Percentiles rank a stretch among this genome's conserved stretches.
phyloP scores from a whole-genome alignment of 495 filamentous ascomycete species.

The Penicillium paradoxum region DNA sequence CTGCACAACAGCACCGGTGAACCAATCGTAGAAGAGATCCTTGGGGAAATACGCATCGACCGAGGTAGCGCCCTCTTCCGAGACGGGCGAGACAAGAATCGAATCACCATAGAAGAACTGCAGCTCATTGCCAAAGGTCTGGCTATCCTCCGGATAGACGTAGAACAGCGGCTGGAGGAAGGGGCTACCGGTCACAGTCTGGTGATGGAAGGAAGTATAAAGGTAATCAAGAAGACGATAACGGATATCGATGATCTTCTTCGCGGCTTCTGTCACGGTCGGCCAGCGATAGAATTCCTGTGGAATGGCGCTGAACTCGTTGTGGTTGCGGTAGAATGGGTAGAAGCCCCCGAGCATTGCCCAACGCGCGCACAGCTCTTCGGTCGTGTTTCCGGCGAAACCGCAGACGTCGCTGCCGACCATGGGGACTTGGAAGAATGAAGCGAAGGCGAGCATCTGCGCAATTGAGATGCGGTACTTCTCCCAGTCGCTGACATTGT shows the following conservation, averaged over 20 bases:
- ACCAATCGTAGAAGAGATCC: slow-evolving; percentile 73
- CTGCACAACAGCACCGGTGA: slow-evolving; percentile 50
- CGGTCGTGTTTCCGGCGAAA: slow-evolving; percentile 65
- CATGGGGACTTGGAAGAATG: slow-evolving; percentile 83
- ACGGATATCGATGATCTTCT: slow-evolving; percentile 68
- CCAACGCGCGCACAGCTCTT: slow-evolving; percentile 81
- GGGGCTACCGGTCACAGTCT: slow-evolving; percentile 59
- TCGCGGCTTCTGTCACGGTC: slow-evolving; percentile 56
- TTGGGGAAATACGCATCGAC: slow-evolving; percentile 70
- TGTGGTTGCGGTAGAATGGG: slow-evolving; percentile 83
- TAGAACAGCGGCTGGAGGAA: slow-evolving; percentile 64
- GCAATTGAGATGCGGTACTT: slow-evolving; percentile 67
- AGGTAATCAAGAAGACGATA: slow-evolving; percentile 76
- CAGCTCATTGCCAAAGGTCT: slow-evolving; percentile 52
- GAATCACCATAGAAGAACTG: slow-evolving; percentile 71
- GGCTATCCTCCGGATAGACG: slow-evolving; percentile 61
- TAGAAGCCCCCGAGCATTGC: slow-evolving; percentile 73
- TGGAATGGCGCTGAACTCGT: slow-evolving; percentile 40
- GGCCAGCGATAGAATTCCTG: slow-evolving; percentile 81
- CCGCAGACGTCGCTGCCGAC: slow-evolving; percentile 82
- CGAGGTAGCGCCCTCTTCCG: slow-evolving; percentile 55
- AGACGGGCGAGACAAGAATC: slow-evolving; percentile 67
- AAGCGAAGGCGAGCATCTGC: slow-evolving; percentile 65
- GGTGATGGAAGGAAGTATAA: slow-evolving; percentile 64
- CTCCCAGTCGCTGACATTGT: slow-evolving; percentile 71